Evolutionary conservation across 345 rosid species (phyloP), one percentile per base, ranked within the genome.

Genomic region (Hevea brasiliensis): DNA sequence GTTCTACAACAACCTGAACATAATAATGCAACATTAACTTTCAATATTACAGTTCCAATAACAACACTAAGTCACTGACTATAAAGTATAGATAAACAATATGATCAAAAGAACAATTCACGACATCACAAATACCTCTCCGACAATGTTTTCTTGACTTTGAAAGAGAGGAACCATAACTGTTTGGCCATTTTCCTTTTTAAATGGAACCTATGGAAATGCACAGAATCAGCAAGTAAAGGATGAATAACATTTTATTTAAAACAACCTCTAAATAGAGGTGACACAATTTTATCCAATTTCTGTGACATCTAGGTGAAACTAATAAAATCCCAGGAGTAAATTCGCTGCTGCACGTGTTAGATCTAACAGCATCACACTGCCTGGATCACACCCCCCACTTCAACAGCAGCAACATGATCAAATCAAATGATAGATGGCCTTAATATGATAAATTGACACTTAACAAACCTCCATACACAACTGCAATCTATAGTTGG

Each of bases 101-200:
- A 67, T 21, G 15, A 7, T 32, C 11, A 41, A 55, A 74, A 67
- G 60, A 69, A 55, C 17, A 71, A 72, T 8, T 41, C 18, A 56
- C 29, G 32, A 73, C 21, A 56, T 51, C 54, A 59, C 6, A 32
- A 7, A 14, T 79, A 87, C 90, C 90, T 87, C 84, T 35, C 90
- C 88, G 23, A 80, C 72, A 70, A 84, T 84, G 61, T 81, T 79
- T 72, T 87, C 90, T 79, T 81, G 90, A 78, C 85, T 87, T 74
- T 87, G 82, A 56, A 83, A 85, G 76, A 84, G 88, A 68, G 90
- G 85, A 77, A 80, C 85, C 84, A 75, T 77, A 65, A 72, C 70
- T 18, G 79, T 81, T 72, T 84, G 81, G 44, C 86, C 90, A 82
- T 84, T 86, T 74, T 86, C 90, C 81, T 81, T 87, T 82, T 84